These are phyloP conservation scores for Annulohypoxylon truncatum DNA, from an alignment of 2,329 filamentous ascomycete genomes.

Conservation along the genomic window DNA sequence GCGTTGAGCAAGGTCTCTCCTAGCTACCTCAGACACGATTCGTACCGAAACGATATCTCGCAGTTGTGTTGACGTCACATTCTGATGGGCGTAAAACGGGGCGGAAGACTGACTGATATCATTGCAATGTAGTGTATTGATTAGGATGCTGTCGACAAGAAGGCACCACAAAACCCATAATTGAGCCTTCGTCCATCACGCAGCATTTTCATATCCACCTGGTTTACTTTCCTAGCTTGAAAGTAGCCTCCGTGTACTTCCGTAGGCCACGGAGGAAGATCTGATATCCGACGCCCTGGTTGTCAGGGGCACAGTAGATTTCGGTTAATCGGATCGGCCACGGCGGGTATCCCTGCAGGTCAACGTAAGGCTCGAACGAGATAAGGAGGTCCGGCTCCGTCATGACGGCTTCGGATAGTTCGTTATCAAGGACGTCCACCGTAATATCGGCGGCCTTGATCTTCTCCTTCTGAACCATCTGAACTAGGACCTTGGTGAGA, in stretches of 20 bases:
- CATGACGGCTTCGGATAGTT: constrained; percentile 83
- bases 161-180: constrained; percentile 1
- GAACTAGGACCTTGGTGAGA: constrained; percentile 90
- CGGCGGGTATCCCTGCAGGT: constrained; percentile 91
- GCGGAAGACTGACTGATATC: neutral
- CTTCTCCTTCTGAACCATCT: constrained; percentile 94
- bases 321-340: constrained; percentile 97
- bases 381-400: constrained; percentile 90
- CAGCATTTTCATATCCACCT: constrained; percentile 1
- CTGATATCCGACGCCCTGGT: constrained; percentile 89
- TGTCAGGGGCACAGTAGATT: constrained; percentile 84
- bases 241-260: constrained; percentile 87
- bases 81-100: neutral
- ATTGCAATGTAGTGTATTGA: constrained; percentile 12
- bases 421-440: constrained; percentile 86
- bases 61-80: neutral
- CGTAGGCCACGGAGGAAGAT: constrained; percentile 88
- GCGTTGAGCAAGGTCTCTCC: neutral
- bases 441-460: constrained; percentile 85
- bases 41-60: neutral
- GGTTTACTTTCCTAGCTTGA: constrained; percentile 78
- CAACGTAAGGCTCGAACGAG: constrained; percentile 84
- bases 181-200: constrained; percentile 1
- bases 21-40: neutral
- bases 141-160: constrained; percentile 2